Conservation (phyloP, 768 basidiomycete species). For the Mycena rosella region DNA sequence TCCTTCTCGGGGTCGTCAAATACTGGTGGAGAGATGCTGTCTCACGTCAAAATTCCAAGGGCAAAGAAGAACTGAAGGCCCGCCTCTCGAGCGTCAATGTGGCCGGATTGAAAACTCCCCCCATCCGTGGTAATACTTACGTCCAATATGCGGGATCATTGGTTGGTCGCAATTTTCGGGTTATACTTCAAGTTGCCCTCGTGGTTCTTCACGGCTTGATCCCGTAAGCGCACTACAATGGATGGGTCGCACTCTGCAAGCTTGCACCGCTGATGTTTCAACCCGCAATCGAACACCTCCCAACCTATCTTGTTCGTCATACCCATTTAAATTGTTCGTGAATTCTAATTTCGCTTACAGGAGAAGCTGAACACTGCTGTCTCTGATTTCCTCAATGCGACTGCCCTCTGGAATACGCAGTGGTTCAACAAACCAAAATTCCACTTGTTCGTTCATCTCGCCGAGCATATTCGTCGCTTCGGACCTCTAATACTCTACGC, state of each 20-base stretch:
- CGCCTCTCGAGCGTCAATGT: constrained; percentile 48
- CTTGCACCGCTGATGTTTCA: constrained; percentile 56
- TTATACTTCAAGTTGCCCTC: constrained; percentile 51
- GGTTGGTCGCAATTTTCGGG: constrained; percentile 50
- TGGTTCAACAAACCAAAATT: constrained; percentile 63
- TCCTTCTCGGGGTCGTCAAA: constrained; percentile 42
- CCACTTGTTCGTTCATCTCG: constrained; percentile 55
- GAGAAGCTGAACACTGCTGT: constrained; percentile 44
- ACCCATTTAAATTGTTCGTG: not conserved
- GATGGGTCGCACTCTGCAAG: constrained; percentile 51
- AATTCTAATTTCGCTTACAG: constrained; percentile 29
- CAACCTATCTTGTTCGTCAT: constrained; percentile 50
- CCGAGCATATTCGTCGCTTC: constrained; percentile 52
- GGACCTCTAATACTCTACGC: constrained; percentile 59
- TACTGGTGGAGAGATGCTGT: constrained; percentile 57
- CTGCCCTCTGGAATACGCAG: constrained; percentile 43
- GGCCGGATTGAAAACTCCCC: constrained; percentile 48
- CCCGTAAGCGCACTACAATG: constrained; percentile 36
- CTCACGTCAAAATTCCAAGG: constrained; percentile 39
- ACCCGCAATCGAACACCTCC: constrained; percentile 50
- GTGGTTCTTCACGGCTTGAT: constrained; percentile 56
- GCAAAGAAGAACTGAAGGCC: constrained; percentile 43
- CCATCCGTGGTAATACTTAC: constrained; percentile 46
- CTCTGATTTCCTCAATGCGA: constrained; percentile 49
- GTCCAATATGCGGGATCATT: constrained; percentile 56